Base-by-base conservation (phyloP, 495 filamentous ascomycete genomes). In the Hyaloscypha bicolor region DNA sequence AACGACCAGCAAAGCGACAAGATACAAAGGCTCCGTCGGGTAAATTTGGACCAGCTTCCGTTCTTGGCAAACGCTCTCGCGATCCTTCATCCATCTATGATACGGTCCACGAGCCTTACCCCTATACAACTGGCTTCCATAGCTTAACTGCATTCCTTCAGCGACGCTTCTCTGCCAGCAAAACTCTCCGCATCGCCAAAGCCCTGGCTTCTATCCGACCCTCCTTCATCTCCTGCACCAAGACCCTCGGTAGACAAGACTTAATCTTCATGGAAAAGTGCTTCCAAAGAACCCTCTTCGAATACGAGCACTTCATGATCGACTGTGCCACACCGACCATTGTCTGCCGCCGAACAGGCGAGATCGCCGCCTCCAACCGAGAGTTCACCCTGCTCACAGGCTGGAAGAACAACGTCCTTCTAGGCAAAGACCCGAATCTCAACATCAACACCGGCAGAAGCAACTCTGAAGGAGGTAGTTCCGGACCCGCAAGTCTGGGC, bases 251-350 rank as follows among this genome's bases (percentile, higher is more conserved):
- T 64, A 82, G 87, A 32, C 87, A 94, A 72, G 95, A 99, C 75
- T 84, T 98, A 22, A 88, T 99, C 29, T 97, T 97, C 79, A 96
- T 95, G 92, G 95, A 99, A 77, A 94, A 96, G 76, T 94, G 91
- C 74, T 92, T 98, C 74, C 95, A 99, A 75, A 91, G 95, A 48
- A 93, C 91, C 1, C 83, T 99, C 14, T 92, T 89, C 75, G 93
- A 96, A 73, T 95, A 96, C 71, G 92, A 98, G 68, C 92, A 95
- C 64, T 94, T 93, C 72, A 91, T 96, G 83, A 89, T 91, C 64
- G 87, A 90, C 57, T 91, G 87, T 66, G 92, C 92, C 42, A 96
- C 93, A 29, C 95, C 95, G 19, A 94, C 93, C 2, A 88, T 99
- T 64, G 91, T 97, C 55, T 96, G 92, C 70, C 86, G 95, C 61